phyloP scores from a whole-genome alignment of 176 grass and related monocot species.

The Aegilops sharonensis region DNA sequence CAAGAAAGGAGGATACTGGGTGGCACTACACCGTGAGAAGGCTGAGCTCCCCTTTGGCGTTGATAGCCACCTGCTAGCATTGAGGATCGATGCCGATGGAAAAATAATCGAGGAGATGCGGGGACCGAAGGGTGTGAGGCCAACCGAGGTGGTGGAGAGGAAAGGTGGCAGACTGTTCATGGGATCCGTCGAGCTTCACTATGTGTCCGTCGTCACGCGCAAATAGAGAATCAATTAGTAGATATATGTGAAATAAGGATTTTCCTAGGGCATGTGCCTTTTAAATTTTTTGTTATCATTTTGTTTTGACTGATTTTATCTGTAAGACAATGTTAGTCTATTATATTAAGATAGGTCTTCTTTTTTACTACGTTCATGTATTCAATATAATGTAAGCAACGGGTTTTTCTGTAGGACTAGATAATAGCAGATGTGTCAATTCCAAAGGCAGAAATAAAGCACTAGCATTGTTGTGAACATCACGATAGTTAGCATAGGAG shows the following conservation, averaged over 20 bases:
- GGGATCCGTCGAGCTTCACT: not conserved
- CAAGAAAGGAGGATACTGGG: conserved; percentile 7
- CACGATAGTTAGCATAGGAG: not conserved
- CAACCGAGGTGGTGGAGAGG: not conserved
- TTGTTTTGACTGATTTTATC: not conserved
- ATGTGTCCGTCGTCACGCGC: not conserved
- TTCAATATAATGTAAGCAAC: too few species aligned
- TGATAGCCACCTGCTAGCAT: not conserved
- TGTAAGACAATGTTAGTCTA: not conserved
- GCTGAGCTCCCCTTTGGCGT: not conserved
- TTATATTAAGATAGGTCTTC: too few species aligned
- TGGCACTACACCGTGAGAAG: conserved; percentile 11
- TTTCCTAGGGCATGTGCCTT: not conserved
- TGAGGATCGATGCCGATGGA: not conserved
- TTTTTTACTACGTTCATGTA: too few species aligned
- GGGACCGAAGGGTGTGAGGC: not conserved
- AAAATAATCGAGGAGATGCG: not conserved
- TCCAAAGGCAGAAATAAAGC: too few species aligned
- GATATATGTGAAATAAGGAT: rapidly evolving
- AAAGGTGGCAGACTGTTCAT: not conserved
- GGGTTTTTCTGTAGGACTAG: too few species aligned
- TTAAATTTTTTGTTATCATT: not conserved
- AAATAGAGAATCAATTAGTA: not conserved
- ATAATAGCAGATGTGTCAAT: too few species aligned
- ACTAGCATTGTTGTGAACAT: too few species aligned